Evolutionary conservation across 2,329 filamentous ascomycete species (phyloP), one percentile per base, ranked within the genome.

Genomic region (Chaetomiaceae sp.): DNA sequence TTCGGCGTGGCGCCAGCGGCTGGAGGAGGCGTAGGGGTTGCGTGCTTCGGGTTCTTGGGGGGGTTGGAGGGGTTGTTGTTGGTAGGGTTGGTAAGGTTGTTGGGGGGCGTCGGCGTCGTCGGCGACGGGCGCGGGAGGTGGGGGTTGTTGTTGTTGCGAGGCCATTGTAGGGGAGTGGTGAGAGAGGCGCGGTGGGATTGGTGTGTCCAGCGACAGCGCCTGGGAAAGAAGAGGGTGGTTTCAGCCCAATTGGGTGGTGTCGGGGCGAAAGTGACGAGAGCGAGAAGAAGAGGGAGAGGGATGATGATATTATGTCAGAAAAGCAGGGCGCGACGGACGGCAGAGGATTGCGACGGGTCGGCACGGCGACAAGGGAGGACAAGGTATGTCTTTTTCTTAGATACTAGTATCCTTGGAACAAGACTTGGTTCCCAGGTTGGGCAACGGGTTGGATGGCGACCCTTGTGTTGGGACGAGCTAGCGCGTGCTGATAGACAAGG

Each of bases 1-100:
- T 63, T 85, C 82, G 62, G 83, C 78, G 62, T 85, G 82, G 49
- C 81, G 76, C 82, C 82, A 85, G 59, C 71, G 71, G 62, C 70
- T 82, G 35, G 73, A 60, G 8, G 81, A 84, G 33, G 76, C 74
- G 61, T 83, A 69, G 3, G 76, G 78, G 60, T 83, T 81, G 51
- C 62, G 67, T 58, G 56, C 31, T 57, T 58, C 41, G 12, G n/a
- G 16, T 40, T 65, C 58, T 52, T 57, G 51, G 20, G 52, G 55
- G 47, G 50, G 40, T 51, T 42, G 50, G 17, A 33, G 19, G 48
- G 35, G 39, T n/a, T 13, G 14, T 9, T 4, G 16, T 14, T 13
- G 35, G 34, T 5, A 27, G 44, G 25, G 43, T n/a, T n/a, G n/a
- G n/a, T n/a, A n/a, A n/a, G n/a, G 55, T 37, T 34, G 54, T 41